Evolutionary conservation across 257 asterid species (phyloP).

Genomic region (Pogostemon cablin): DNA sequence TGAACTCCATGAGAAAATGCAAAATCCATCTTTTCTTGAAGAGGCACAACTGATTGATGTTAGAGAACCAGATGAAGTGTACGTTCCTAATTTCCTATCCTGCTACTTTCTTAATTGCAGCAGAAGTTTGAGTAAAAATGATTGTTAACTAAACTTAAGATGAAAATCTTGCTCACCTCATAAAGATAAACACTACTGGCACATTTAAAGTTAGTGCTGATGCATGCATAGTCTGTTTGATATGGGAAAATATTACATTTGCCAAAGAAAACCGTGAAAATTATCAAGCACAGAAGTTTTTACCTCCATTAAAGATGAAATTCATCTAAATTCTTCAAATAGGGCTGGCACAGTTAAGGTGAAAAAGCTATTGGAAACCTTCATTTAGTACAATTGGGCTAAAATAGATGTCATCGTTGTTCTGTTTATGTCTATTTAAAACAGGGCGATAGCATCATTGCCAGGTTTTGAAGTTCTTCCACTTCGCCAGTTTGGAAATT

Average conservation of each 20-base stretch:
- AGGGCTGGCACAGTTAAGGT: not conserved
- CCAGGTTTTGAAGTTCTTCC: constrained; percentile 90
- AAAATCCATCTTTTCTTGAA: constrained; percentile 75
- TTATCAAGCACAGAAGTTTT: constrained; percentile 2
- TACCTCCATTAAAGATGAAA: not conserved
- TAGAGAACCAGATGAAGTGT: constrained; percentile 99
- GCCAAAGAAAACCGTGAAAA: not conserved
- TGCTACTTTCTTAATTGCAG: constrained; percentile 21
- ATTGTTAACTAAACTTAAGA: not conserved
- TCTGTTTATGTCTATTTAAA: constrained; percentile 26
- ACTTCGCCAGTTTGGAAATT: constrained; percentile 85
- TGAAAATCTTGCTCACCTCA: not conserved
- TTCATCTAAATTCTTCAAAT: not conserved
- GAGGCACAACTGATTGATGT: constrained; percentile 95
- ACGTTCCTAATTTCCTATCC: constrained; percentile 39
- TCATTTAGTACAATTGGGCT: constrained; percentile 3
- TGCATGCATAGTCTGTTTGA: constrained; percentile 22
- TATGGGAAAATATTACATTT: not conserved
- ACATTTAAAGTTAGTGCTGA: constrained; percentile 7
- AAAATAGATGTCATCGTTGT: constrained; percentile 9
- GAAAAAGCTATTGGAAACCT: constrained; percentile 19
- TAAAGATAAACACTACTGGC: not conserved
- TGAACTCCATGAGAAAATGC: constrained; percentile 83
- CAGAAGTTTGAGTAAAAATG: constrained; percentile 4
- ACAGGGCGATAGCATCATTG: constrained; percentile 79